Conservation (phyloP, 352 stramenopile genomes). For the Phytophthora parvispora region DNA sequence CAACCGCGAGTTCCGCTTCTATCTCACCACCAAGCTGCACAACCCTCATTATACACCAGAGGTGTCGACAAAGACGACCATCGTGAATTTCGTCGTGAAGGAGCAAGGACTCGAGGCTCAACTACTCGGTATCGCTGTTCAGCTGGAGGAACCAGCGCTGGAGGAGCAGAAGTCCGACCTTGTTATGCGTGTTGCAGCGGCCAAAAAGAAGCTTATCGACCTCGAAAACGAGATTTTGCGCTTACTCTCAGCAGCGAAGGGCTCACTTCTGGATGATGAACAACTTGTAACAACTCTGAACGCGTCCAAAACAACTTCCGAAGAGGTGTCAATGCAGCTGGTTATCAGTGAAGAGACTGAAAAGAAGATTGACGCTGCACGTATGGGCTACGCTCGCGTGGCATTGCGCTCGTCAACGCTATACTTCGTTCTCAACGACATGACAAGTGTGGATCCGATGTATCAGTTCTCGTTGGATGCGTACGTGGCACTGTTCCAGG, state of each 20-base stretch:
- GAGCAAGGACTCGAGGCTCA: slow-evolving; percentile 96
- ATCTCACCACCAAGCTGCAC: slow-evolving; percentile 97
- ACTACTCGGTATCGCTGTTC: slow-evolving; percentile 95
- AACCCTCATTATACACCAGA: slow-evolving; percentile 98
- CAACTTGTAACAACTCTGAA: slow-evolving; percentile 96
- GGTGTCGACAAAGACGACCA: slow-evolving; percentile 96
- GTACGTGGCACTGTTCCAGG: slow-evolving; percentile 96
- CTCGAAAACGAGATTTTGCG: slow-evolving; percentile 97
- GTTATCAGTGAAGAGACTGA: slow-evolving; percentile 96
- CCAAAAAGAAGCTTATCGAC: slow-evolving; percentile 96
- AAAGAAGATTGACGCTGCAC: slow-evolving; percentile 95
- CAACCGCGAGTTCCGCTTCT: slow-evolving; percentile 95
- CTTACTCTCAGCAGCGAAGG: slow-evolving; percentile 92
- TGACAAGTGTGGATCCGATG: slow-evolving; percentile 97
- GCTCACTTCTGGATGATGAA: slow-evolving; percentile 95
- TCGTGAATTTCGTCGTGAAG: slow-evolving; percentile 98
- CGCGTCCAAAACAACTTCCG: slow-evolving; percentile 95
- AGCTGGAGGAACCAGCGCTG: slow-evolving; percentile 94
- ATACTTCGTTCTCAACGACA: slow-evolving; percentile 98
- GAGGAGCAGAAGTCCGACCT: slow-evolving; percentile 97
- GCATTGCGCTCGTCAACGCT: slow-evolving; percentile 95
- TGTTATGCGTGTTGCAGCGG: slow-evolving; percentile 91
- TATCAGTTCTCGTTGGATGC: slow-evolving; percentile 98
- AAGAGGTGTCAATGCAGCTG: slow-evolving; percentile 95
- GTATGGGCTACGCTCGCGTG: slow-evolving; percentile 95